phyloP scores from a whole-genome alignment of 305 asterid genomes.

The Fraxinus sp. region DNA sequence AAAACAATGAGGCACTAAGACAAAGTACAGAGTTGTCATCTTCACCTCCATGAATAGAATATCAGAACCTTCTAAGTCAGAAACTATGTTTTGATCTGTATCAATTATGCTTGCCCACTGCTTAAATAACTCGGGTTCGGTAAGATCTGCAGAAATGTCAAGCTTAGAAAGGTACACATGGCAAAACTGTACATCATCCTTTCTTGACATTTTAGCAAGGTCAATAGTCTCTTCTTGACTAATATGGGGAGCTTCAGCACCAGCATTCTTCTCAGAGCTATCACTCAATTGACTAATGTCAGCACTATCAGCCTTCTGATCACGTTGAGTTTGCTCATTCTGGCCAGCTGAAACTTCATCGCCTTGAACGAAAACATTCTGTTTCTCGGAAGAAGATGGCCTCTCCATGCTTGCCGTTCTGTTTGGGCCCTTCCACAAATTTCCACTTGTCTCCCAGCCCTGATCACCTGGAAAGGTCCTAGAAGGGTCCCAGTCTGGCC shows the following conservation, averaged over 20 bases:
- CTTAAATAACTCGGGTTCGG: slow-evolving; percentile 65
- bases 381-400: slow-evolving; percentile 53
- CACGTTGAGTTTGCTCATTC: slow-evolving; percentile 47
- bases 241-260: slow-evolving; percentile 33
- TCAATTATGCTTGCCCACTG: slow-evolving; percentile 52
- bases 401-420: slow-evolving; percentile 55
- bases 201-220: slow-evolving; percentile 32
- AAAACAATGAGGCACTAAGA: slow-evolving; percentile 10
- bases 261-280: slow-evolving; percentile 38
- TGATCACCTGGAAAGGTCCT: slow-evolving; percentile 46
- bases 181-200: slow-evolving; percentile 44
- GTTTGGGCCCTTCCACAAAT: slow-evolving; percentile 65
- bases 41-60: slow-evolving; percentile 67
- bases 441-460: slow-evolving; percentile 63
- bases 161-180: slow-evolving; percentile 72
- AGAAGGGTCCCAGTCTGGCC: slow-evolving; percentile 81
- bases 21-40: slow-evolving; percentile 9
- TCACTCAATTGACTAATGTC: slow-evolving; percentile 40
- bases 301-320: slow-evolving; percentile 49
- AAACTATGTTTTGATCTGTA: slow-evolving; percentile 37
- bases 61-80: slow-evolving; percentile 45
- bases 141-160: slow-evolving; percentile 80
- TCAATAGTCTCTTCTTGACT: slow-evolving; percentile 35
- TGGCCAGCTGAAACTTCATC: slow-evolving; percentile 51
- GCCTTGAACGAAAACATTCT: slow-evolving; percentile 41